Percentiles rank a stretch among this genome's conserved stretches.
Evolutionary conservation across 2,329 filamentous ascomycete species (phyloP).

Genomic region (Byssothecium circinans): DNA sequence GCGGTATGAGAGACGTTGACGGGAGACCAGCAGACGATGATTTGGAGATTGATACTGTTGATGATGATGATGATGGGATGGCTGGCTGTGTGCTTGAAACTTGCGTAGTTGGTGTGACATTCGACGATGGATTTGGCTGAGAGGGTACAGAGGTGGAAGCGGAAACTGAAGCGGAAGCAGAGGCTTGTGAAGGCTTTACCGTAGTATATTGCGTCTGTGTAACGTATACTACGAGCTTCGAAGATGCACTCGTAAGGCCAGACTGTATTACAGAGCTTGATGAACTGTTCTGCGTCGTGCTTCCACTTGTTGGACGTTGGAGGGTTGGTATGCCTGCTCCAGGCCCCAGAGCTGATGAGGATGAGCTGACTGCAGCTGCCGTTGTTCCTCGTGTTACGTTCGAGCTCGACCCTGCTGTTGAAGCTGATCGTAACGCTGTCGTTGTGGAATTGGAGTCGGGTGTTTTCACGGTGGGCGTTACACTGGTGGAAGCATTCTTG

Average conservation of each 20-base stretch:
- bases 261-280: not conserved
- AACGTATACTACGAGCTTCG: conserved; percentile 4
- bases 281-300: not conserved
- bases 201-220: conserved; percentile 11
- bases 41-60: not conserved
- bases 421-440: not conserved
- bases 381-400: not conserved
- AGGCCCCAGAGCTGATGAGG: not conserved
- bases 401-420: not conserved
- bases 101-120: not conserved
- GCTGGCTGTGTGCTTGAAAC: conserved; percentile 4
- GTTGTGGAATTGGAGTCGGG: not conserved
- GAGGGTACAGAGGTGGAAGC: not conserved
- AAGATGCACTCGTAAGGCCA: not conserved
- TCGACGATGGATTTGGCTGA: not conserved
- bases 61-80: conserved; percentile 5
- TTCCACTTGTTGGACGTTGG: not conserved
- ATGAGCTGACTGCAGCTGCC: not conserved
- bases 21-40: not conserved
- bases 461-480: not conserved
- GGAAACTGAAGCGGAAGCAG: not conserved
- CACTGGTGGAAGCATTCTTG: conserved; percentile 1
- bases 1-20: conserved; percentile 1
- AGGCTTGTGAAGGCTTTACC: not conserved
- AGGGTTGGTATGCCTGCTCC: not conserved